Evolutionary conservation across 345 rosid genomes (phyloP).

Genomic region (Eucalyptus tenuipes): DNA sequence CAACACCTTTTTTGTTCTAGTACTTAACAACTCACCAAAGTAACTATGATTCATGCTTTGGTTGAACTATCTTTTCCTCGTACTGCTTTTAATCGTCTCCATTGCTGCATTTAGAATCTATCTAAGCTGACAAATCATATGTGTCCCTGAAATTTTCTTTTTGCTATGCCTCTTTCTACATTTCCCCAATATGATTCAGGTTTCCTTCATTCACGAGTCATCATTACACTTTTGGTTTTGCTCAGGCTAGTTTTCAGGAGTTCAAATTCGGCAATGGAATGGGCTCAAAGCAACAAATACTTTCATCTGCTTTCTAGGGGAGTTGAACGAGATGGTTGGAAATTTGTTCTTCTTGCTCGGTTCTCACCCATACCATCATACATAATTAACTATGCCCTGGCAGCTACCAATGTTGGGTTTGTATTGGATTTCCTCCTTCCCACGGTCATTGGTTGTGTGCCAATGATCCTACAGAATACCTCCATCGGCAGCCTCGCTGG

Average conservation of each 20-base stretch:
- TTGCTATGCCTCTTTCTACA: not conserved
- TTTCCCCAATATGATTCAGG: not conserved
- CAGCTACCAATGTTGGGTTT: constrained; percentile 76
- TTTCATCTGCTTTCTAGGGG: constrained; percentile 68
- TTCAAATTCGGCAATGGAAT: constrained; percentile 52
- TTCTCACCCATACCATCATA: constrained; percentile 94
- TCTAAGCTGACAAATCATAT: not conserved
- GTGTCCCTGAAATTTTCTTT: not conserved
- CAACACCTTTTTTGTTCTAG: not conserved
- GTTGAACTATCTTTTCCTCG: not conserved
- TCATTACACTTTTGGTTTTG: not conserved
- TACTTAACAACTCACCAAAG: not conserved
- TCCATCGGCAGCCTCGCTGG: constrained; percentile 95
- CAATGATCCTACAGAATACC: constrained; percentile 93
- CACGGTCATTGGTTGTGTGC: constrained; percentile 68
- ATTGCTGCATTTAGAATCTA: not conserved
- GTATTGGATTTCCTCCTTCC: constrained; percentile 82
- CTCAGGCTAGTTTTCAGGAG: constrained; percentile 63
- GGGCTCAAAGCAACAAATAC: constrained; percentile 65
- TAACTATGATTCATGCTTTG: not conserved
- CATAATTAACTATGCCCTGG: constrained; percentile 78
- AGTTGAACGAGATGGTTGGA: constrained; percentile 92
- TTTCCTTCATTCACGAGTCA: not conserved
- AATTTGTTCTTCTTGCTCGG: constrained; percentile 85
- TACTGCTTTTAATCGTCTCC: not conserved